A percentile compares a stretch with the other conserved stretches of the same genome.
These are phyloP conservation scores for Kuraishia hungarica DNA, from an alignment of 805 yeast species.

Conservation along the genomic window DNA sequence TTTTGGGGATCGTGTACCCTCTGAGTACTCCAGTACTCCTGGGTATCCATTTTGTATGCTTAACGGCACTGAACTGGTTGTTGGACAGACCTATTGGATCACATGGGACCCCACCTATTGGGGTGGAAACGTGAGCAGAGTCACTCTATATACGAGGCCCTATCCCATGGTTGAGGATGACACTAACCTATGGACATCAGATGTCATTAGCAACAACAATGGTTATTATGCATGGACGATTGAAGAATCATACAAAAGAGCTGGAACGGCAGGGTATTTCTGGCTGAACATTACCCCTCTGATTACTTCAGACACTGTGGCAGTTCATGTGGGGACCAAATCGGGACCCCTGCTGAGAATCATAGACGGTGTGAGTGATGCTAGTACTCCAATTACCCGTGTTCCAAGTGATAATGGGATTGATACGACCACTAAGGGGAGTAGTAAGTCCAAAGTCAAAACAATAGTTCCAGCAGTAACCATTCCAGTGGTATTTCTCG, in stretches of 20 bases:
- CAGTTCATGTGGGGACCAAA: constrained; percentile 27
- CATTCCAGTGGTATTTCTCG: constrained; percentile 29
- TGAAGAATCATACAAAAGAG: constrained; percentile 15
- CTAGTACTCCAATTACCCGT: constrained; percentile 20
- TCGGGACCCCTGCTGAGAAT: constrained; percentile 32
- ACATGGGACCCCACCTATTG: constrained; percentile 40
- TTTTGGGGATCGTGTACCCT: constrained; percentile 32
- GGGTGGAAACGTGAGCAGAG: constrained; percentile 26
- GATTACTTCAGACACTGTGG: constrained; percentile 23
- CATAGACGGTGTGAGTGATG: constrained; percentile 22
- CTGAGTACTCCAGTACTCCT: constrained; percentile 9
- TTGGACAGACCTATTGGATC: constrained; percentile 39
- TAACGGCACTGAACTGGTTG: constrained; percentile 34
- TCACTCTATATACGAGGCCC: constrained; percentile 22
- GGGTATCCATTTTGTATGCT: constrained; percentile 35
- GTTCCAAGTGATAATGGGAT: constrained; percentile 32
- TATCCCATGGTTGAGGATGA: constrained; percentile 26
- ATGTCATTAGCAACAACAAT: constrained; percentile 24
- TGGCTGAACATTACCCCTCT: constrained; percentile 30
- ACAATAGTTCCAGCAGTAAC: constrained; percentile 34
- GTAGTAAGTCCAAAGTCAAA: constrained; percentile 14
- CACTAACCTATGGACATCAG: constrained; percentile 24
- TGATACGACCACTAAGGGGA: constrained; percentile 5
- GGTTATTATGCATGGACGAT: constrained; percentile 31
- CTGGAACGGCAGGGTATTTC: constrained; percentile 24